Percentiles rank a stretch among this genome's conserved stretches.
Evolutionary conservation across 345 rosid species (phyloP).

Genomic region (Populus nigra): DNA sequence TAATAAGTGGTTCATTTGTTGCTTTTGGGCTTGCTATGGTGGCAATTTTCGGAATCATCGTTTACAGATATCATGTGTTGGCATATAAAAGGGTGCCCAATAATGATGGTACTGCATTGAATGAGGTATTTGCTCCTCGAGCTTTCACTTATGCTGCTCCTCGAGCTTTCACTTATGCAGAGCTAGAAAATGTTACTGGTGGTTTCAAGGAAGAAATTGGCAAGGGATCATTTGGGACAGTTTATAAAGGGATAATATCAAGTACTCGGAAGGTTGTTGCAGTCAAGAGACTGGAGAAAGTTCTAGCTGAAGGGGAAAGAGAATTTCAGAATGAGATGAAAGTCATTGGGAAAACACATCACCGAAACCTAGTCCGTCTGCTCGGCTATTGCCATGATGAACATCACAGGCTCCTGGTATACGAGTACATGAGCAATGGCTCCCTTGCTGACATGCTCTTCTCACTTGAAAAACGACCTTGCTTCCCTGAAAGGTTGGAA

Average conservation of each 20-base stretch:
- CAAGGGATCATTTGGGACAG: slow-evolving; percentile 32
- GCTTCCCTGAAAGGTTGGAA: slow-evolving; percentile 17
- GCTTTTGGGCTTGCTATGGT: neutral
- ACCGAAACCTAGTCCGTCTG: slow-evolving; percentile 24
- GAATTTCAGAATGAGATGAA: slow-evolving; percentile 30
- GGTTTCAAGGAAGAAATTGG: slow-evolving; percentile 33
- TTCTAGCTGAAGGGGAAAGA: slow-evolving; percentile 10
- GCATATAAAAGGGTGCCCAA: neutral
- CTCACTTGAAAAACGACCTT: slow-evolving; percentile 7
- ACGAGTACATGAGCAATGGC: slow-evolving; percentile 31
- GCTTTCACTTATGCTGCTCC: slow-evolving; percentile 16
- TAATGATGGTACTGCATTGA: neutral
- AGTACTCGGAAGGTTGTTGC: slow-evolving; percentile 15
- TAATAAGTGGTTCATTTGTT: neutral
- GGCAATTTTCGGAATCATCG: slow-evolving; percentile 5
- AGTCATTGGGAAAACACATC: slow-evolving; percentile 33
- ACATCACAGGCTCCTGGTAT: slow-evolving; percentile 26
- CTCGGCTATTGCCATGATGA: slow-evolving; percentile 28
- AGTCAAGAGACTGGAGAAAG: slow-evolving; percentile 26
- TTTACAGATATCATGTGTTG: neutral
- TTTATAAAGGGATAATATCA: slow-evolving; percentile 19
- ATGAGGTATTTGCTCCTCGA: slow-evolving; percentile 8
- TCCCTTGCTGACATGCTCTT: slow-evolving; percentile 31
- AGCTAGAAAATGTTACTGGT: slow-evolving; percentile 20
- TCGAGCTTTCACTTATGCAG: slow-evolving; percentile 17